Conservation (phyloP, 2,329 filamentous ascomycete species). For the Didymella exigua region DNA sequence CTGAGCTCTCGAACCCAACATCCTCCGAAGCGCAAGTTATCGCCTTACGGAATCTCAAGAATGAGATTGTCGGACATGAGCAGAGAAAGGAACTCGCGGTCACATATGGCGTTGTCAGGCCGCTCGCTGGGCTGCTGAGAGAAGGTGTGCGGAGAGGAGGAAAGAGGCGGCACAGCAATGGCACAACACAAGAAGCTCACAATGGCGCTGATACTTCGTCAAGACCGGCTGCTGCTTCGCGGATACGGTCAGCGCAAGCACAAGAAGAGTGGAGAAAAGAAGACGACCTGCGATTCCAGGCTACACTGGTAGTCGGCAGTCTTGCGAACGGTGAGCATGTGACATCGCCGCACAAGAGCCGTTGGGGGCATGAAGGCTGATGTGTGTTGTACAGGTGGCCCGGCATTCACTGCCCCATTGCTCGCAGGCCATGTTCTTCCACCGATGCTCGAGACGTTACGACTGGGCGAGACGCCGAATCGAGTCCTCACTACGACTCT, state of each 20-base stretch:
- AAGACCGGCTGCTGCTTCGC: background rate
- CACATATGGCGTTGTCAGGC: slow-evolving; percentile 69
- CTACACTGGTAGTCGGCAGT: slow-evolving; percentile 82
- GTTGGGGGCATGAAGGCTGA: slow-evolving; percentile 22
- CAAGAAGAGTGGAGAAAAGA: slow-evolving; percentile 60
- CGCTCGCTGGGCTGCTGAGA: slow-evolving; percentile 61
- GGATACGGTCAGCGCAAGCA: background rate
- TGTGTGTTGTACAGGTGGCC: slow-evolving; percentile 65
- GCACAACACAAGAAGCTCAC: slow-evolving; percentile 11
- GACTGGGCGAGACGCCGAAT: slow-evolving; percentile 66
- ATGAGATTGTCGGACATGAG: slow-evolving; percentile 85
- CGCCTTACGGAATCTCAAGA: slow-evolving; percentile 77
- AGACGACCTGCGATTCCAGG: slow-evolving; percentile 73
- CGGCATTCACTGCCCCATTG: slow-evolving; percentile 76
- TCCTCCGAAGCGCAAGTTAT: slow-evolving; percentile 51
- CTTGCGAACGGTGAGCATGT: slow-evolving; percentile 74
- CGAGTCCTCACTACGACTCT: slow-evolving; percentile 76
- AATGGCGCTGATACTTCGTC: slow-evolving; percentile 3
- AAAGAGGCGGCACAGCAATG: slow-evolving; percentile 54
- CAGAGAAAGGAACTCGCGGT: slow-evolving; percentile 85
- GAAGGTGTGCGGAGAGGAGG: slow-evolving; percentile 52
- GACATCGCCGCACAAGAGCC: background rate
- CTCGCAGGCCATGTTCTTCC: slow-evolving; percentile 70
- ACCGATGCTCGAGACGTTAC: slow-evolving; percentile 72
- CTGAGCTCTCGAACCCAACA: slow-evolving; percentile 47